Percentiles rank a stretch among this genome's conserved stretches.
phyloP scores from a whole-genome alignment of 306 rosid genomes.

The Dryas octopetala region DNA sequence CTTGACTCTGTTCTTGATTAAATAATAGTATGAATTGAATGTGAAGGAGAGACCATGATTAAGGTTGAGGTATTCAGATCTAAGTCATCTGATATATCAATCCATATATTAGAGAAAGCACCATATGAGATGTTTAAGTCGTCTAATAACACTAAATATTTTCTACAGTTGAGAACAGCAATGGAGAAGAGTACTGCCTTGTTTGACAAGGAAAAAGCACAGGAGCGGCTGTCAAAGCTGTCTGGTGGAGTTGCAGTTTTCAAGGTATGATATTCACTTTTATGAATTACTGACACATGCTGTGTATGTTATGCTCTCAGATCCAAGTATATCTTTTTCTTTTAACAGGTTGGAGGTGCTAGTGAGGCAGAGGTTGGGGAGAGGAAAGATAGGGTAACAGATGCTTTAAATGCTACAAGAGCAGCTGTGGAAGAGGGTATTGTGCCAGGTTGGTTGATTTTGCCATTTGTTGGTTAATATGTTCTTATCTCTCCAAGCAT shows the following conservation, averaged over 20 bases:
- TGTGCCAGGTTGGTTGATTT: slow-evolving; percentile 64
- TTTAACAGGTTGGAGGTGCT: slow-evolving; percentile 82
- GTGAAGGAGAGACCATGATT: background rate
- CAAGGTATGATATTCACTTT: slow-evolving; percentile 55
- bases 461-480: background rate
- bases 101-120: background rate
- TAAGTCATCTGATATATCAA: background rate
- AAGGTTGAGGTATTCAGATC: background rate
- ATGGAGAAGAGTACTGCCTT: slow-evolving; percentile 67
- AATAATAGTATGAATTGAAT: background rate
- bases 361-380: slow-evolving; percentile 94
- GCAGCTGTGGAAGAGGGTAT: slow-evolving; percentile 99
- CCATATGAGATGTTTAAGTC: background rate
- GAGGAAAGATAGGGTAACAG: slow-evolving; percentile 95
- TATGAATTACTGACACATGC: slow-evolving; percentile 3
- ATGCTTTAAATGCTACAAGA: slow-evolving; percentile 90
- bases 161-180: slow-evolving; percentile 66
- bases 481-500: slow-evolving; percentile 2
- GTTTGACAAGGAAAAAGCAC: slow-evolving; percentile 93
- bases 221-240: slow-evolving; percentile 86
- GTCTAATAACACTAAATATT: background rate
- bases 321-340: slow-evolving; percentile 6
- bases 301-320: slow-evolving; percentile 14
- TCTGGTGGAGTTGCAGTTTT: slow-evolving; percentile 96
- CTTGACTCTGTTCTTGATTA: background rate